phyloP scores from a whole-genome alignment of 1,284 basidiomycete genomes.

The Paramarasmius palmivorus region DNA sequence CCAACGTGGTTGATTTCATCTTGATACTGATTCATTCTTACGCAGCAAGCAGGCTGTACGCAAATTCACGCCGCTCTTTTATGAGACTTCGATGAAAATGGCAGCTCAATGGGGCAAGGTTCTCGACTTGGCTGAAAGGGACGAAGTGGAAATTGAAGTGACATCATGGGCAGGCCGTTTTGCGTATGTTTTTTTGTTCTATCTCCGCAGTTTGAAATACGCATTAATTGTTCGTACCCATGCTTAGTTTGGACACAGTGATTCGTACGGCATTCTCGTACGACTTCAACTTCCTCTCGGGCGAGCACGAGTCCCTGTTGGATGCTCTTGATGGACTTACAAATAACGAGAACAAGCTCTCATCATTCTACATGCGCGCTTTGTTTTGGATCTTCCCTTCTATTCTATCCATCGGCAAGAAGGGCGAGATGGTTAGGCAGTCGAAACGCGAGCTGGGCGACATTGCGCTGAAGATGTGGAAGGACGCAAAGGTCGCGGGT shows the following conservation, averaged over 20 bases:
- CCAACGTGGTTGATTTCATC: not conserved
- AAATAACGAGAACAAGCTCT: conserved; percentile 53
- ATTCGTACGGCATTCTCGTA: conserved; percentile 57
- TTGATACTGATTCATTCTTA: conserved; percentile 5
- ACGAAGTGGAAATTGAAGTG: conserved; percentile 50
- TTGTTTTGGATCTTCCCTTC: conserved; percentile 59
- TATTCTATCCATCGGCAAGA: conserved; percentile 53
- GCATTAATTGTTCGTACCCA: conserved; percentile 3
- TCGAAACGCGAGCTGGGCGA: conserved; percentile 51
- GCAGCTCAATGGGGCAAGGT: conserved; percentile 46
- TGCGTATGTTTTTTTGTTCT: conserved; percentile 47
- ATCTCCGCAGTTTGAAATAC: no score
- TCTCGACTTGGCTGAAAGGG: conserved; percentile 36
- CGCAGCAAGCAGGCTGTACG: conserved; percentile 51
- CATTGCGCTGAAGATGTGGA: conserved; percentile 51
- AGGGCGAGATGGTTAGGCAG: conserved; percentile 54
- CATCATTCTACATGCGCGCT: conserved; percentile 64
- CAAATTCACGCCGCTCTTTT: conserved; percentile 46
- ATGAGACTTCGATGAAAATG: conserved; percentile 49
- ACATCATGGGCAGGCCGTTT: conserved; percentile 60
- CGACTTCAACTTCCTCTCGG: conserved; percentile 52
- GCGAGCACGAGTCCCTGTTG: conserved; percentile 44
- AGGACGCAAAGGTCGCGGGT: conserved; percentile 44
- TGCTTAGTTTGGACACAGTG: conserved; percentile 51
- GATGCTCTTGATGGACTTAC: conserved; percentile 55